Conservation (phyloP, 1,139 yeast genomes). For the Debaryomyces singareniensis region DNA sequence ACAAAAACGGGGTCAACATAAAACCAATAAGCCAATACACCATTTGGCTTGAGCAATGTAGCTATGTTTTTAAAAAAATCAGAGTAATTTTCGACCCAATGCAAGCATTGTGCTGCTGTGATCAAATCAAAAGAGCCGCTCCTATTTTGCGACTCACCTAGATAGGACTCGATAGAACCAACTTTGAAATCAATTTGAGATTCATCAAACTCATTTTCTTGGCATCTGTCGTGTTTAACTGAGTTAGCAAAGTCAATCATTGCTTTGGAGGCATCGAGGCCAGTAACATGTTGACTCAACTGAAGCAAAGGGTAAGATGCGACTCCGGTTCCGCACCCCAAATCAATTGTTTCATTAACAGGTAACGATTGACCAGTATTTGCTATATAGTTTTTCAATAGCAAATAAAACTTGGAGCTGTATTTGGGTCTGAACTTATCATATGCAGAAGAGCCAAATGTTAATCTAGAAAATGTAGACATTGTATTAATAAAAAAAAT, state of each 20-base stretch:
- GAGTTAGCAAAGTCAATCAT: constrained; percentile 32
- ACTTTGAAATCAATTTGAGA: constrained; percentile 23
- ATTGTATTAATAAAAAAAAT: too few relatives aligned
- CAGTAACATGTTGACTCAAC: constrained; percentile 23
- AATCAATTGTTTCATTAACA: constrained; percentile 26
- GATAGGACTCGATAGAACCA: constrained; percentile 32
- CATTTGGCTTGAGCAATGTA: constrained; percentile 28
- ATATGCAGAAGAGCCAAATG: background rate
- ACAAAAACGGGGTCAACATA: constrained; percentile 36
- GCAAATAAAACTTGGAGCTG: constrained; percentile 46
- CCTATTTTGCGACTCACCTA: constrained; percentile 11
- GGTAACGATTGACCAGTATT: too few relatives aligned
- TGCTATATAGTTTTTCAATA: constrained; percentile 30
- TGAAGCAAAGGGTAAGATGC: constrained; percentile 33
- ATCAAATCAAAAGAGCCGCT: constrained; percentile 25
- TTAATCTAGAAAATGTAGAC: background rate
- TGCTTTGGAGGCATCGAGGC: constrained; percentile 27
- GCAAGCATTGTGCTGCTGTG: constrained; percentile 42
- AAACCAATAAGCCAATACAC: constrained; percentile 38
- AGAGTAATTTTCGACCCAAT: constrained; percentile 40
- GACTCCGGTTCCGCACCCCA: constrained; percentile 39
- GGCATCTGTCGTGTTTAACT: constrained; percentile 15
- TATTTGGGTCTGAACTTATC: constrained; percentile 57
- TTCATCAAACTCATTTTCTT: constrained; percentile 21
- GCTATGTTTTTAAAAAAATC: constrained; percentile 23